Percentiles rank a stretch among this genome's conserved stretches.
phyloP scores from a whole-genome alignment of 208 protist species.

The Trypanosoma cruzi region DNA sequence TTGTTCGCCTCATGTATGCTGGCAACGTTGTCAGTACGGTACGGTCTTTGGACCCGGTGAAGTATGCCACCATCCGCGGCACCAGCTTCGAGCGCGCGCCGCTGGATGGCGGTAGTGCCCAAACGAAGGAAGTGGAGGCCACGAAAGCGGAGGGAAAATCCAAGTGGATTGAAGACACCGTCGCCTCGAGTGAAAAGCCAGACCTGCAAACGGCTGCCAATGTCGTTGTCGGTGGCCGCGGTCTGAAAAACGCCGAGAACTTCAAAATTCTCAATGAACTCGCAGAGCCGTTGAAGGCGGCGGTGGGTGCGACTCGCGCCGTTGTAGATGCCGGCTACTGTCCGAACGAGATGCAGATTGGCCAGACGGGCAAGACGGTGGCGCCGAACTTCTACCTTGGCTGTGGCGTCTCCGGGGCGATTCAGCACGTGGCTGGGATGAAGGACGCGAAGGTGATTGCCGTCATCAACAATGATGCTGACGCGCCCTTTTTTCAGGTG shows the following conservation, averaged over 20 bases:
- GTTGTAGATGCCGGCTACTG: constrained; percentile 96
- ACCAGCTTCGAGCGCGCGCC: constrained; percentile 87
- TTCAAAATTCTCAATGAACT: constrained; percentile 97
- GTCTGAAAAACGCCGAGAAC: constrained; percentile 97
- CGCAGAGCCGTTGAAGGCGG: constrained; percentile 92
- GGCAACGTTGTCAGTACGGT: constrained; percentile 97
- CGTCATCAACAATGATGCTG: constrained; percentile 97
- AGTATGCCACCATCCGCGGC: constrained; percentile 95
- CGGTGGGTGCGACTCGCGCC: constrained; percentile 97
- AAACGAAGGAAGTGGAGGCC: constrained; percentile 39
- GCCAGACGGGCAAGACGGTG: constrained; percentile 99
- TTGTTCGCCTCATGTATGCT: constrained; percentile 97
- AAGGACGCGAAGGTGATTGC: constrained; percentile 98
- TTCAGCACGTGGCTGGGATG: constrained; percentile 98
- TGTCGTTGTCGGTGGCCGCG: constrained; percentile 96
- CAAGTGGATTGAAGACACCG: constrained; percentile 62
- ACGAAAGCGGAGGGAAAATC: constrained; percentile 34
- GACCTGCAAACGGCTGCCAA: constrained; percentile 93
- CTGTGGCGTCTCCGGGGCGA: constrained; percentile 96
- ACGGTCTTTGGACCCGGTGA: constrained; percentile 88
- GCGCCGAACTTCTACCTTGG: constrained; percentile 98
- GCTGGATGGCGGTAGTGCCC: constrained; percentile 46
- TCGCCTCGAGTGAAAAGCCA: constrained; percentile 84
- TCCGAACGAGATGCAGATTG: constrained; percentile 96
- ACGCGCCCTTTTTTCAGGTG: constrained; percentile 98